phyloP scores from a whole-genome alignment of 2,329 filamentous ascomycete species.

The Elsinoe batatas region DNA sequence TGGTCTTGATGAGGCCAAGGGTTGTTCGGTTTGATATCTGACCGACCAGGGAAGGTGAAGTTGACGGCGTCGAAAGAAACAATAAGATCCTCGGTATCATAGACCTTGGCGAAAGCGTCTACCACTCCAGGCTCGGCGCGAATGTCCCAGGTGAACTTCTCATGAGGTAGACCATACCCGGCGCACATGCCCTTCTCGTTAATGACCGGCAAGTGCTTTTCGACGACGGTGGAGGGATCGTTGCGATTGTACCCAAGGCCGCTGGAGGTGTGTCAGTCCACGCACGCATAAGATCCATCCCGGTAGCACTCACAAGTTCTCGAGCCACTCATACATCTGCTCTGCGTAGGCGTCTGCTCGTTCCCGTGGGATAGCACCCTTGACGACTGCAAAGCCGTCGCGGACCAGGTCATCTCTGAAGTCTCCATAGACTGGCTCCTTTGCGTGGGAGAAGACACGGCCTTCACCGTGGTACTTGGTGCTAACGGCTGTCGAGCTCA shows the following conservation, averaged over 20 bases:
- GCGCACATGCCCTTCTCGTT: conserved; percentile 43
- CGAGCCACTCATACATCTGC: conserved; percentile 16
- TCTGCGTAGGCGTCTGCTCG: conserved; percentile 27
- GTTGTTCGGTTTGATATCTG: conserved; percentile 29
- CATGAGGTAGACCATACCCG: conserved; percentile 39
- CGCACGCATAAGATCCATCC: conserved; percentile 15
- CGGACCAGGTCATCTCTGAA: conserved; percentile 20
- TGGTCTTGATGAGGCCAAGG: conserved; percentile 42
- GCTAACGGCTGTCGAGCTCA: too few relatives aligned
- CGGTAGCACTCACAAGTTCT: conserved; percentile 25
- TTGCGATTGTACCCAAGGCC: conserved; percentile 30
- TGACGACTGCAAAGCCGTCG: conserved; percentile 35
- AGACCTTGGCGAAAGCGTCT: conserved; percentile 38
- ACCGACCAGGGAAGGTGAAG: conserved; percentile 34
- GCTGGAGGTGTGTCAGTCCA: conserved; percentile 17
- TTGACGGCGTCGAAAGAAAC: conserved; percentile 43
- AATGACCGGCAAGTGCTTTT: conserved; percentile 30
- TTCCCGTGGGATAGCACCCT: conserved; percentile 33
- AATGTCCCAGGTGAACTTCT: conserved; percentile 41
- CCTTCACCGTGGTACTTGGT: too few relatives aligned
- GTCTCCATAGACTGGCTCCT: too few relatives aligned
- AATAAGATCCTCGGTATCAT: conserved; percentile 37
- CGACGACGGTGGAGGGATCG: conserved; percentile 27
- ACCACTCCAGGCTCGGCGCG: conserved; percentile 39
- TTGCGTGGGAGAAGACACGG: too few relatives aligned